phyloP scores from a whole-genome alignment of 139 green algal species.

The Dunaliella sp. region DNA sequence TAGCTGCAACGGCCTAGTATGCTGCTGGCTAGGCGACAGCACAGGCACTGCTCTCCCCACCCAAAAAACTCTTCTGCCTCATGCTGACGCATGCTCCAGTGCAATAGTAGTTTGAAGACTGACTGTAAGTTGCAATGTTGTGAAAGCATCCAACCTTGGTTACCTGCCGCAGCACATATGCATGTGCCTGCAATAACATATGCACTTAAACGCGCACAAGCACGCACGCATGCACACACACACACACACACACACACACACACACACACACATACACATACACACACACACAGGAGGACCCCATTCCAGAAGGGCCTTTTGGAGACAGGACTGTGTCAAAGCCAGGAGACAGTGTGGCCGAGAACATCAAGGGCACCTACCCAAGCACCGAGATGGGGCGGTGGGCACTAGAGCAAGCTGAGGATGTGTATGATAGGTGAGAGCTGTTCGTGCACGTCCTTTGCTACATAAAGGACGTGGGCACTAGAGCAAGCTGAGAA shows the following conservation, averaged over 20 bases:
- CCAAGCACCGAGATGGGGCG: conserved; percentile 54
- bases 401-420: conserved; percentile 59
- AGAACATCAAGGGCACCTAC: conserved; percentile 44
- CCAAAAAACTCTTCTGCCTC: too few species aligned
- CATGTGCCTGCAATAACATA: too few species aligned
- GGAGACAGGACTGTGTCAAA: conserved; percentile 39
- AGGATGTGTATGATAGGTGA: conserved; percentile 65
- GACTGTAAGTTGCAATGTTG: too few species aligned
- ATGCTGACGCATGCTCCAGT: too few species aligned
- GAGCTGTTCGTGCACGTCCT: too few species aligned
- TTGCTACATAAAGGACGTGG: too few species aligned
- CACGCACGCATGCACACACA: neutral
- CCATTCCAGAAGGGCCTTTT: conserved; percentile 43
- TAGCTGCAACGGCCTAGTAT: too few species aligned
- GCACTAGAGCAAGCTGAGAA: conserved; percentile 57
- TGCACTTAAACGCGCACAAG: neutral
- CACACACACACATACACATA: neutral
- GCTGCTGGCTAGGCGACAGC: too few species aligned
- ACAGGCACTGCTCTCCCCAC: too few species aligned
- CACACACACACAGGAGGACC: conserved; percentile 28
- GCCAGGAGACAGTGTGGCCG: conserved; percentile 39
- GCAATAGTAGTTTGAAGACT: too few species aligned
- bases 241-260: neutral
- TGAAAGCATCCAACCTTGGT: too few species aligned
- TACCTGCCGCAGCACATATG: too few species aligned